phyloP scores from a whole-genome alignment of 768 basidiomycete genomes.

The Chalciporus sphaerocephalus region DNA sequence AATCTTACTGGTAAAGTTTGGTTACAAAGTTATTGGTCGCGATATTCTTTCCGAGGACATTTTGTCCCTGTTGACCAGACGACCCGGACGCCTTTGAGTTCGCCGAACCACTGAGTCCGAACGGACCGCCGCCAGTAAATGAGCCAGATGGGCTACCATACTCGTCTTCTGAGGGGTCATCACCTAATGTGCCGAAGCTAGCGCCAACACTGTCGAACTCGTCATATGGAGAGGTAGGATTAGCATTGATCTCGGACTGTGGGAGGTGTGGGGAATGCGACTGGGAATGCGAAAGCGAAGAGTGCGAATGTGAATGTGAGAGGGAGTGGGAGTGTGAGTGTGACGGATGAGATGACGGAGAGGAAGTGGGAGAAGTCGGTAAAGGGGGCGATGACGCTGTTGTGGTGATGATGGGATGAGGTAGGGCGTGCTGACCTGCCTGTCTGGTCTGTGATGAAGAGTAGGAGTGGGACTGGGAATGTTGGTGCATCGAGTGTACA shows the following conservation, averaged over 20 bases:
- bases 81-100: constrained; percentile 16
- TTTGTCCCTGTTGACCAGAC: constrained; percentile 39
- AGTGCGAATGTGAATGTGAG: constrained; percentile 19
- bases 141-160: constrained; percentile 17
- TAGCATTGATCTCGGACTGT: constrained; percentile 29
- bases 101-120: neutral
- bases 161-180: constrained; percentile 28
- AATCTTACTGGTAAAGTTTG: constrained; percentile 77
- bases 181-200: constrained; percentile 13
- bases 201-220: constrained; percentile 51
- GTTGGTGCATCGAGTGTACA: constrained; percentile 20
- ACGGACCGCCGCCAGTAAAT: constrained; percentile 5
- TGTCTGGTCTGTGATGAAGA: constrained; percentile 13
- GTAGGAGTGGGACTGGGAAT: constrained; percentile 27
- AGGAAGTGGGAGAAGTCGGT: constrained; percentile 20
- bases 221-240: constrained; percentile 43
- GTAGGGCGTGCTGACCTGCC: constrained; percentile 8
- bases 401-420: constrained; percentile 32
- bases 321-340: constrained; percentile 20
- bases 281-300: constrained; percentile 22
- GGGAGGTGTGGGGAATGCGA: constrained; percentile 17
- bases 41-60: constrained; percentile 61
- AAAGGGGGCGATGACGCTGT: constrained; percentile 30
- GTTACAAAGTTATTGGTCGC: constrained; percentile 79
- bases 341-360: constrained; percentile 22